Evolutionary conservation across 2,329 filamentous ascomycete species (phyloP), one percentile per base, ranked within the genome.

Genomic region (Xylariaceae sp.): DNA sequence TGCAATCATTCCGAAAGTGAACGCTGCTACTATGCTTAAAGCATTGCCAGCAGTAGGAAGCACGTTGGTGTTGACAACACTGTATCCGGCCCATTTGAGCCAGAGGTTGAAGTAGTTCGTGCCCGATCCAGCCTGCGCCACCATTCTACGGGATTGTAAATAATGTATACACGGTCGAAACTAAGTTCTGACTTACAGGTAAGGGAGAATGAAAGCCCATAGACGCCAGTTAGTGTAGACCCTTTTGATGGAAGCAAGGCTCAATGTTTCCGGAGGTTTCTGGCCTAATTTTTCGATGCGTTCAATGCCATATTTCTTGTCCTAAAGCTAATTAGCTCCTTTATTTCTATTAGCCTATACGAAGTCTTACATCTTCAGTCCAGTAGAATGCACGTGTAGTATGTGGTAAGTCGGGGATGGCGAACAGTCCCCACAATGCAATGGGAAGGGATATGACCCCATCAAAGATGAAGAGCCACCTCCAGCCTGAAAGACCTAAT

Each of bases 391-490:
- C 56, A 32, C 32, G 32, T 14, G 32, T 37, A 12, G 32, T 37
- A 37, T 37, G 32, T 14, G 32, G 32, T 16, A 37, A 16, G 43
- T 75, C 73, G 0, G 72, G 73, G 18, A 74, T 70, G 20, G 69
- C 67, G 52, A 67, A 68, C 50, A 66, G 73, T 2, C 72, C 73
- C 26, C 68, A 70, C 0, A 70, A 12, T 12, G 67, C 70, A 26
- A 73, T 64, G 1, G 71, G 69, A 2, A 73, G 62, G 1, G 67
- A 67, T 26, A 74, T 70, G 7, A 73, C 63, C 2, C 75, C 75
- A 54, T 79, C 77, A 61, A 79, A 75, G 40, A 79, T 71, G 56
- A 80, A 79, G 2, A 79, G 71, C 76, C 76, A 80, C 44, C 75
- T 72, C 77, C 76, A 80, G 0, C 74, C 78, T 1, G 70, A 60